phyloP scores from a whole-genome alignment of 257 asterid genomes.

The Ligustrum vulgare region DNA sequence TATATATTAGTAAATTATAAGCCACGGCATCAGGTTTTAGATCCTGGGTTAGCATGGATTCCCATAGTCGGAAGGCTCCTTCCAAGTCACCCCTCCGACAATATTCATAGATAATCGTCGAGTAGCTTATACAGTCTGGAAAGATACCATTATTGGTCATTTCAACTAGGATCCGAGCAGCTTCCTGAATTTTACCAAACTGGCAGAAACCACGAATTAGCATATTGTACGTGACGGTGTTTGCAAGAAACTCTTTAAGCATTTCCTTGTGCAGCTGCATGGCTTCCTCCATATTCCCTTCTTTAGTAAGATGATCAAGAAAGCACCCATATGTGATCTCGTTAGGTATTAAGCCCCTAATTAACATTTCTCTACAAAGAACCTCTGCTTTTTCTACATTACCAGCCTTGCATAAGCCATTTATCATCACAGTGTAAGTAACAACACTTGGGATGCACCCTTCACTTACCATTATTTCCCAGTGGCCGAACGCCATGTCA shows the following conservation, averaged over 20 bases:
- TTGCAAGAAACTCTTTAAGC: slow-evolving; percentile 53
- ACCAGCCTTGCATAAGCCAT: slow-evolving; percentile 69
- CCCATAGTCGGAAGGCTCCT: slow-evolving; percentile 69
- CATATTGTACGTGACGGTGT: slow-evolving; percentile 69
- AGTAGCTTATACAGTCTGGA: slow-evolving; percentile 81
- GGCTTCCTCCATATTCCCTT: slow-evolving; percentile 71
- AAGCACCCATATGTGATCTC: slow-evolving; percentile 76
- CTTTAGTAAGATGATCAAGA: slow-evolving; percentile 68
- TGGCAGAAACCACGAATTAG: slow-evolving; percentile 76
- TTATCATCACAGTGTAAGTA: slow-evolving; percentile 67
- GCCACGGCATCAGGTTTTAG: slow-evolving; percentile 76
- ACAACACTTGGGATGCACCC: slow-evolving; percentile 63
- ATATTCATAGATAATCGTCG: slow-evolving; percentile 56
- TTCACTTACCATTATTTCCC: slow-evolving; percentile 75
- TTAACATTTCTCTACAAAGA: slow-evolving; percentile 61
- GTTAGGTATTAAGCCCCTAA: slow-evolving; percentile 59
- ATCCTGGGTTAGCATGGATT: slow-evolving; percentile 56
- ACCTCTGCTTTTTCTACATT: slow-evolving; percentile 55
- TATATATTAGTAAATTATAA: slow-evolving; percentile 63
- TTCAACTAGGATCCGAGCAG: slow-evolving; percentile 45
- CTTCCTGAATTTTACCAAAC: slow-evolving; percentile 57
- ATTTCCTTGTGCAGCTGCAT: slow-evolving; percentile 54
- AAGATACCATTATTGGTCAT: slow-evolving; percentile 53
- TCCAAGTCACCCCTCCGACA: slow-evolving; percentile 68
- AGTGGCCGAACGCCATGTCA: slow-evolving; percentile 60